These are phyloP conservation scores for Vigna hirtella DNA, from an alignment of 306 rosid genomes.

Conservation along the genomic window DNA sequence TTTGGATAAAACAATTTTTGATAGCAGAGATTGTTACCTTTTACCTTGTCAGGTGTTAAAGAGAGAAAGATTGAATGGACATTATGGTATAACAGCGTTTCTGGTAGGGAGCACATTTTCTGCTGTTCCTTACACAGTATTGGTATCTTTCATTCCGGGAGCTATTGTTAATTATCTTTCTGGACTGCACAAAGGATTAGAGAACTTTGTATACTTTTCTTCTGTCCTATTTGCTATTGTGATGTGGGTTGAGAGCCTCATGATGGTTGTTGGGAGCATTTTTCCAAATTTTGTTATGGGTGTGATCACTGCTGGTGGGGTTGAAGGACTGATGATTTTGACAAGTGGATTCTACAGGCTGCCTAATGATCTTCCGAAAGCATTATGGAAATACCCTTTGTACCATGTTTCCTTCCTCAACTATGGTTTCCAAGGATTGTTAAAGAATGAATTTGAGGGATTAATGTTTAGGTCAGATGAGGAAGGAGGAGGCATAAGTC, in stretches of 20 bases:
- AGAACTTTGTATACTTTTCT: slow-evolving; percentile 54
- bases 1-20: no score
- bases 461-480: slow-evolving; percentile 38
- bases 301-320: slow-evolving; percentile 60
- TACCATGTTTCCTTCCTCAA: slow-evolving; percentile 62
- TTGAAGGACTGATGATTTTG: slow-evolving; percentile 64
- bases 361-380: slow-evolving; percentile 63
- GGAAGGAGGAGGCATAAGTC: no score
- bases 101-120: slow-evolving; percentile 60
- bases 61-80: slow-evolving; percentile 70
- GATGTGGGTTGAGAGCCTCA: slow-evolving; percentile 69
- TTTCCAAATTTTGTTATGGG: slow-evolving; percentile 67
- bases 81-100: slow-evolving; percentile 59
- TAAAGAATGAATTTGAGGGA: slow-evolving; percentile 49
- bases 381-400: slow-evolving; percentile 64
- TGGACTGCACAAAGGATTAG: slow-evolving; percentile 54
- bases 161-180: slow-evolving; percentile 59
- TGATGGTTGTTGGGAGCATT: slow-evolving; percentile 72
- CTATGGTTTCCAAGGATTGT: slow-evolving; percentile 63
- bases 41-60: slow-evolving; percentile 47
- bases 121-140: slow-evolving; percentile 56
- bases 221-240: slow-evolving; percentile 50
- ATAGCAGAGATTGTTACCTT: background rate
- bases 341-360: slow-evolving; percentile 61
- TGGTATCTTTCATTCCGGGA: slow-evolving; percentile 62